Conservation (phyloP, 2,329 filamentous ascomycete genomes). For the Ceratocystis cubensis region DNA sequence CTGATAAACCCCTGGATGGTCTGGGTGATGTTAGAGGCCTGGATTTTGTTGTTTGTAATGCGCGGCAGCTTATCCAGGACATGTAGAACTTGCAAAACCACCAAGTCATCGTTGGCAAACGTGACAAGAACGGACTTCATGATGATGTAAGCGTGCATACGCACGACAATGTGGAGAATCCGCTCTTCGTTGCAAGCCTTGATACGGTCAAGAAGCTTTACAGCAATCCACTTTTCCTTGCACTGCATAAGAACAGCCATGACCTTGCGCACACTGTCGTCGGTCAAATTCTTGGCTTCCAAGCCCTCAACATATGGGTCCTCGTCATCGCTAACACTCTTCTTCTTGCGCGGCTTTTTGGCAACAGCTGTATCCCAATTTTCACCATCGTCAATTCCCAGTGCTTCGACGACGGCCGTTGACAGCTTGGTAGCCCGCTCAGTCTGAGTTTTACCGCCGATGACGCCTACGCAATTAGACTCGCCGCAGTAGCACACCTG, state of each 20-base stretch:
- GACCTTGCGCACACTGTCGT: slow-evolving; percentile 78
- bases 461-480: slow-evolving; percentile 87
- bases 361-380: slow-evolving; percentile 83
- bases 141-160: slow-evolving; percentile 95
- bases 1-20: slow-evolving; percentile 56
- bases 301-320: slow-evolving; percentile 92
- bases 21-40: slow-evolving; percentile 86
- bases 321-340: slow-evolving; percentile 78
- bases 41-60: slow-evolving; percentile 91
- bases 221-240: slow-evolving; percentile 98
- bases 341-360: slow-evolving; percentile 88
- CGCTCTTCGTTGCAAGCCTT: slow-evolving; percentile 76
- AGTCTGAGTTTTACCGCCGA: slow-evolving; percentile 95
- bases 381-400: slow-evolving; percentile 86
- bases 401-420: slow-evolving; percentile 77
- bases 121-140: slow-evolving; percentile 74
- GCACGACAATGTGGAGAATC: slow-evolving; percentile 76
- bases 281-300: slow-evolving; percentile 64
- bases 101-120: slow-evolving; percentile 80
- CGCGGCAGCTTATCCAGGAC: slow-evolving; percentile 82
- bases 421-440: slow-evolving; percentile 88
- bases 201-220: slow-evolving; percentile 83
- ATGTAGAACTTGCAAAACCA: slow-evolving; percentile 77
- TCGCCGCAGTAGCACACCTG: slow-evolving; percentile 96
- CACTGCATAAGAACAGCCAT: slow-evolving; percentile 96